Percentiles rank a stretch among this genome's conserved stretches.
These are phyloP conservation scores for Diaporthe humulicola DNA, from an alignment of 2,329 filamentous ascomycete species.

Conservation along the genomic window DNA sequence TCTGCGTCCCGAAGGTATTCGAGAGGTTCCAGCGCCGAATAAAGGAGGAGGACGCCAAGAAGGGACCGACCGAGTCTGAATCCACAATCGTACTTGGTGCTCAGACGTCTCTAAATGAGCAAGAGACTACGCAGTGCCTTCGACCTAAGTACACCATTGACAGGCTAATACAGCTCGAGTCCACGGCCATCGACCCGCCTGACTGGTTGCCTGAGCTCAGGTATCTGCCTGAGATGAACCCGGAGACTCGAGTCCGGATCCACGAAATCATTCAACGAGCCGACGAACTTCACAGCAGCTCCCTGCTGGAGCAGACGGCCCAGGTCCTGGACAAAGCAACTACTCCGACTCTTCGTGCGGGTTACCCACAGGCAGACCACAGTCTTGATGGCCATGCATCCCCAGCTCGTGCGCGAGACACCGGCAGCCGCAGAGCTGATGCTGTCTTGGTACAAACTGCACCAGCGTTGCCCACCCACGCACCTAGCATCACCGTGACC, in stretches of 20 bases:
- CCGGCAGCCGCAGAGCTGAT: not conserved
- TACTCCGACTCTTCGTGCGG: not conserved
- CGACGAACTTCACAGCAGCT: not conserved
- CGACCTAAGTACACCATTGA: not conserved
- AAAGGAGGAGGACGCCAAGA: not conserved
- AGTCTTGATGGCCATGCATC: not conserved
- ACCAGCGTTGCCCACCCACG: not conserved
- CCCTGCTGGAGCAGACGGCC: not conserved
- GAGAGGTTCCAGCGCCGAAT: conserved; percentile 15
- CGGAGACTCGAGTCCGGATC: not conserved
- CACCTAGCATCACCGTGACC: not conserved
- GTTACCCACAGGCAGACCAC: not conserved
- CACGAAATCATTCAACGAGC: not conserved
- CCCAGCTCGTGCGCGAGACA: not conserved
- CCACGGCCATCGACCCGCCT: not conserved
- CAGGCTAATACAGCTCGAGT: conserved; percentile 12
- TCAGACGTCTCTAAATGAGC: not conserved
- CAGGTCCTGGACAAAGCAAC: no score
- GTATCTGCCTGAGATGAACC: conserved; percentile 1
- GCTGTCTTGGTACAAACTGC: not conserved
- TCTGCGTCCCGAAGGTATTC: not conserved
- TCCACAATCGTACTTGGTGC: not conserved
- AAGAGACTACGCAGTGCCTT: not conserved
- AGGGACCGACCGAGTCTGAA: not conserved
- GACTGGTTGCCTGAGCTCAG: conserved; percentile 5